Conservation (phyloP, 2,329 filamentous ascomycete genomes). For the Grosmannia clavigera region DNA sequence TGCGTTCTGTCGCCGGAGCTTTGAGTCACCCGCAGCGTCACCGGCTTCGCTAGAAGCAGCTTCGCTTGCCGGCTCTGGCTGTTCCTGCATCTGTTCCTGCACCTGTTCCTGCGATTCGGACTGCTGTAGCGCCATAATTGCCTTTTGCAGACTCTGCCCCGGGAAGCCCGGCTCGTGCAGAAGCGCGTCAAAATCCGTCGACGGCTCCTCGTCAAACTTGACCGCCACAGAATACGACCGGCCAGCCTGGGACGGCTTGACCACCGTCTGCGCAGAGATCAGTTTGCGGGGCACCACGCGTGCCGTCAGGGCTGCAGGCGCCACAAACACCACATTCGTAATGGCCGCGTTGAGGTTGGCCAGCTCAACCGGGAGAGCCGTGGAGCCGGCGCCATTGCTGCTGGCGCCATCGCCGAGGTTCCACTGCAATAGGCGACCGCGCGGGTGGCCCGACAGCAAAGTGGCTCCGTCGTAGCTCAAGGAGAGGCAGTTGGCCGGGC, state of each 20-base stretch:
- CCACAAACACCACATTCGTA: slow-evolving; percentile 66
- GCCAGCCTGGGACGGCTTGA: slow-evolving; percentile 67
- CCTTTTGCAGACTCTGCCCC: slow-evolving; percentile 32
- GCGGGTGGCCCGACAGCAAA: slow-evolving; percentile 68
- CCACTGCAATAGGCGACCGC: slow-evolving; percentile 71
- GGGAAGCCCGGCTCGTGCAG: slow-evolving; percentile 35
- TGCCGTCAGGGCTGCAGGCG: slow-evolving; percentile 37
- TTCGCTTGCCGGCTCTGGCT: neutral
- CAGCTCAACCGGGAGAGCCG: slow-evolving; percentile 51
- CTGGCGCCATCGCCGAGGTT: slow-evolving; percentile 46
- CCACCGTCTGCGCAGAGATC: slow-evolving; percentile 37
- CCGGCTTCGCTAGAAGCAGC: neutral
- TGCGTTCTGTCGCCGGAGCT: slow-evolving; percentile 23
- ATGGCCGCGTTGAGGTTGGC: slow-evolving; percentile 68
- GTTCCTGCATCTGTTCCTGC: neutral
- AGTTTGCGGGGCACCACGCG: slow-evolving; percentile 10
- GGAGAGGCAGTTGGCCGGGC: slow-evolving; percentile 53
- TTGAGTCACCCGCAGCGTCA: slow-evolving; percentile 18
- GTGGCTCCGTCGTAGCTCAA: slow-evolving; percentile 73
- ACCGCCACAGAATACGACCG: slow-evolving; percentile 53
- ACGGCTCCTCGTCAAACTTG: slow-evolving; percentile 40
- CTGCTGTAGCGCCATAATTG: slow-evolving; percentile 33
- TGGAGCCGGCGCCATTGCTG: slow-evolving; percentile 18
- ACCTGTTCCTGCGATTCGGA: slow-evolving; percentile 14
- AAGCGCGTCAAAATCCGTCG: slow-evolving; percentile 26